Evolutionary conservation across 768 basidiomycete species (phyloP), one percentile per base, ranked within the genome.

Genomic region (Tubosaeta sp.): DNA sequence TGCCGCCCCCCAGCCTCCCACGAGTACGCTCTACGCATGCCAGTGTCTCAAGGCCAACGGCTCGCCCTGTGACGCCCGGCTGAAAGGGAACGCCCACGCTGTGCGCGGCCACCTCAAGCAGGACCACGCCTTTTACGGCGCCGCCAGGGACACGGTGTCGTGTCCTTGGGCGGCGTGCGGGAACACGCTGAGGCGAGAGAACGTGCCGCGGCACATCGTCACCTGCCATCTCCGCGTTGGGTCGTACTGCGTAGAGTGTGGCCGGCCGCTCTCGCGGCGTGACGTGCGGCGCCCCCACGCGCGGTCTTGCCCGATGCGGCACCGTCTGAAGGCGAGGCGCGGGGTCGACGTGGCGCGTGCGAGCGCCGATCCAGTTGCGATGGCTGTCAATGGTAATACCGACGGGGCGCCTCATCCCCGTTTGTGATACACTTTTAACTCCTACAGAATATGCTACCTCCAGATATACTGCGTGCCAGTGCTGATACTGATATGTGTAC

Each of bases 231-330:
- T 65, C 16, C 49, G 26, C 2, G 46, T 59, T 12, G 48, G 47
- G 38, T 53, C 56, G 41, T 2, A 1, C 4, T 65, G 64, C 34
- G 11, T 0, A 1, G n/a, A 1, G 2, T 65, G 64, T 35, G 54
- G 59, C 1, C 1, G 52, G 5, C 5, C 26, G 11, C 56, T 65
- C 27, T 63, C 64, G 41, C 64, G 64, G 5, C 29, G 39, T 9
- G 64, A 65, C 32, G 64, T 65, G 46, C 50, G 25, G 25, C 38
- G 35, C 2, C 53, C 43, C 22, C 64, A 65, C 29, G 46, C 41
- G 10, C 59, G 14, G 6, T 52, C 17, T 5, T 65, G 64, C 35
- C 54, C 14, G 1, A 52, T 27, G 17, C 45, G 43, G 14, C 47
- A 26, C 26, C 22, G 8, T 32, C 7, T 11, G 10, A 37, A 31